phyloP scores from a whole-genome alignment of 2,329 filamentous ascomycete genomes.

The Didymella sp. region DNA sequence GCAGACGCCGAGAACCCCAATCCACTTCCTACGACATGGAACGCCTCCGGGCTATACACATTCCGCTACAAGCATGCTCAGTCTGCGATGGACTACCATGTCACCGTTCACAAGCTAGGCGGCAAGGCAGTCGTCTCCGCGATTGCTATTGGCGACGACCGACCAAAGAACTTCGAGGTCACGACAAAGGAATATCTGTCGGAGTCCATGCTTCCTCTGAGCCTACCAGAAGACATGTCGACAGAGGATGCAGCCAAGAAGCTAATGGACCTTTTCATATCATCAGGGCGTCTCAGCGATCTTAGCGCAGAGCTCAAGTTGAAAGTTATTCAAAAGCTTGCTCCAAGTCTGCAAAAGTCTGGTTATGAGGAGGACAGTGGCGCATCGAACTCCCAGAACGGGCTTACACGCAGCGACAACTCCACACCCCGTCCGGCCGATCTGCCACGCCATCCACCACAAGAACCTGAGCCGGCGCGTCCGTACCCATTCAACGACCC shows the following conservation, averaged over 20 bases:
- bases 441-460: conserved; percentile 51
- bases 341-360: conserved; percentile 77
- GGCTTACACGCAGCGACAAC: conserved; percentile 44
- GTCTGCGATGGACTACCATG: conserved; percentile 81
- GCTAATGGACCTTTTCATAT: conserved; percentile 72
- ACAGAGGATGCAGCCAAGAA: conserved; percentile 54
- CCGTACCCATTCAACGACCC: conserved; percentile 75
- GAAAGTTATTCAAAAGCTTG: conserved; percentile 82
- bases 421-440: conserved; percentile 16
- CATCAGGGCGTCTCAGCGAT: conserved; percentile 69
- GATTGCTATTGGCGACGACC: conserved; percentile 79
- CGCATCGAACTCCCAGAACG: conserved; percentile 50
- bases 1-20: conserved; percentile 63
- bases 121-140: conserved; percentile 84
- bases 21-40: conserved; percentile 80
- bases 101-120: conserved; percentile 83
- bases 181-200: conserved; percentile 77
- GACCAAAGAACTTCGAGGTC: conserved; percentile 79
- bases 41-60: conserved; percentile 72
- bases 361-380: conserved; percentile 66
- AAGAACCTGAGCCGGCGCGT: conserved; percentile 64
- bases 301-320: conserved; percentile 76
- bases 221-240: conserved; percentile 57
- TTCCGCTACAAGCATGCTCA: conserved; percentile 89
- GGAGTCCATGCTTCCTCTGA: conserved; percentile 62